A percentile compares a stretch with the other conserved stretches of the same genome.
These are phyloP conservation scores for Royoungia palumana DNA, from an alignment of 768 basidiomycete species.

Conservation along the genomic window DNA sequence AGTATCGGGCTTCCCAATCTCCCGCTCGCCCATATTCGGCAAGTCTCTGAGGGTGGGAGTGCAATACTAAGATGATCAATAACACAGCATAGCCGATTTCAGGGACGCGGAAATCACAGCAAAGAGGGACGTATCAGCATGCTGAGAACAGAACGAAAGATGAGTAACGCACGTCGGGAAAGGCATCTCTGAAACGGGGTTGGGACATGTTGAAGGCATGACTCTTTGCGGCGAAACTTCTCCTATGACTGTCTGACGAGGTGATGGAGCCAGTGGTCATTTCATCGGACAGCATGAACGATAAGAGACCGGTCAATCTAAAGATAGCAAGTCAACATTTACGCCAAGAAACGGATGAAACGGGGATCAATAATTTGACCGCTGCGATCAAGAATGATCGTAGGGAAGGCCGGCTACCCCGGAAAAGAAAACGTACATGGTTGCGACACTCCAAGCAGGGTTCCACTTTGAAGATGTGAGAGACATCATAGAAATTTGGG, in stretches of 20 bases:
- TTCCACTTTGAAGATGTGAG: conserved; percentile 63
- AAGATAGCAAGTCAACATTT: conserved; percentile 11
- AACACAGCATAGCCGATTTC: conserved; percentile 10
- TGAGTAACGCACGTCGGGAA: conserved; percentile 70
- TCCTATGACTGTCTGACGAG: conserved; percentile 76
- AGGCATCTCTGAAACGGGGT: conserved; percentile 80
- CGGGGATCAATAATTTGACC: conserved; percentile 16
- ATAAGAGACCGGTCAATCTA: conserved; percentile 88
- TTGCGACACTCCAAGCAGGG: conserved; percentile 92
- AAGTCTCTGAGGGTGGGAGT: conserved; percentile 61
- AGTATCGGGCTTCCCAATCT: conserved; percentile 49
- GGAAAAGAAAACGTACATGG: conserved; percentile 60
- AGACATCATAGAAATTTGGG: background rate
- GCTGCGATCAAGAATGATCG: conserved; percentile 11
- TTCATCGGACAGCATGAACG: conserved; percentile 94
- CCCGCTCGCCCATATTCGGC: conserved; percentile 91
- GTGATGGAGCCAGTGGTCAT: conserved; percentile 94
- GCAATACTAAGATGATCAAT: conserved; percentile 57
- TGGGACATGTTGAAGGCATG: conserved; percentile 85
- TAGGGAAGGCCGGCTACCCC: conserved; percentile 7
- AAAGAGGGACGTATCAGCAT: conserved; percentile 17
- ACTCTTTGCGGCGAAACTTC: conserved; percentile 67
- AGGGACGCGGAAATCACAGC: conserved; percentile 19
- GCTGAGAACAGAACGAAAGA: conserved; percentile 18
- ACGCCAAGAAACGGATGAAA: background rate